phyloP scores from a whole-genome alignment of 78 protist species.

The Cavenderia fasciculata region DNA sequence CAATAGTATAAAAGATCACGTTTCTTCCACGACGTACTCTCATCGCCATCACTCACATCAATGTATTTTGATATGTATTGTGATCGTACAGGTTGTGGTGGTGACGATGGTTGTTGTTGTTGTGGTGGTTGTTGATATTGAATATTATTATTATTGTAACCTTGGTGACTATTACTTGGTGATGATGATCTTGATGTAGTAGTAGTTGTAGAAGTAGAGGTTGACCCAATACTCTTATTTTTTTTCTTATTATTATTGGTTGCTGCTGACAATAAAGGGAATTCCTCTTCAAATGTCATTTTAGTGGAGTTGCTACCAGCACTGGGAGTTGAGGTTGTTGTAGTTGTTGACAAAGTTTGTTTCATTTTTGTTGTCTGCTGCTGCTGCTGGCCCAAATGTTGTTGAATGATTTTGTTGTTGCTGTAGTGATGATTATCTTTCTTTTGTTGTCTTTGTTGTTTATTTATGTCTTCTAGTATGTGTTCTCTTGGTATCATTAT shows the following conservation, averaged over 20 bases:
- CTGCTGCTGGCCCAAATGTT: too few species aligned
- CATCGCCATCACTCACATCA: background rate
- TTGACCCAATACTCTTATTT: too few species aligned
- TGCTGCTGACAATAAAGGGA: background rate
- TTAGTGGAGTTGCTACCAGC: too few species aligned
- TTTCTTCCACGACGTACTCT: slow-evolving; percentile 30
- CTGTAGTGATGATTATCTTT: too few species aligned
- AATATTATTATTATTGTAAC: background rate
- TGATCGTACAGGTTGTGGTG: background rate
- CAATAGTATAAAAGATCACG: slow-evolving; percentile 59
- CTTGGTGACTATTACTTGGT: background rate
- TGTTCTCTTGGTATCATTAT: slow-evolving; percentile 42
- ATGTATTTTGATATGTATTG: background rate
- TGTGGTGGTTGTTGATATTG: background rate
- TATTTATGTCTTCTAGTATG: slow-evolving; percentile 37
- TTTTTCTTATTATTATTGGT: background rate
- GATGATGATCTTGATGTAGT: too few species aligned
- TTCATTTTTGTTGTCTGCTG: too few species aligned
- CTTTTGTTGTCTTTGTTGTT: too few species aligned
- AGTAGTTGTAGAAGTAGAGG: too few species aligned
- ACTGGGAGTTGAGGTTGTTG: too few species aligned
- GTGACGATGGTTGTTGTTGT: background rate
- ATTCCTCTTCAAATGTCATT: background rate
- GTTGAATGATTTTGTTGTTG: too few species aligned
- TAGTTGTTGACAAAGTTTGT: too few species aligned